Conservation (phyloP, 1,284 basidiomycete genomes). For the Volvariella volvacea region DNA sequence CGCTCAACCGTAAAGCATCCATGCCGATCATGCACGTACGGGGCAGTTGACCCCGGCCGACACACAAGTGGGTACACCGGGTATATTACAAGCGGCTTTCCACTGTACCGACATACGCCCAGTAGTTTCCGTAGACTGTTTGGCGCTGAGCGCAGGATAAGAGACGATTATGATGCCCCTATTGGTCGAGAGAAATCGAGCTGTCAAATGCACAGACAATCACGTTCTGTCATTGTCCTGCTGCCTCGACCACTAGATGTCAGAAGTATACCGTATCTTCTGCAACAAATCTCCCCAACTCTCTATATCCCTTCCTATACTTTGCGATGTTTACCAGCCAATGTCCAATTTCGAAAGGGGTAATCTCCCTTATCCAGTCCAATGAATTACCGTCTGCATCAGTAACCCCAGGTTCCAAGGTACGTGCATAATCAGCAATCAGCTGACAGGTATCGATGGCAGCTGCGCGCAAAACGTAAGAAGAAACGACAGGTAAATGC, state of each 20-base stretch:
- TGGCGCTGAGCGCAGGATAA: too few species aligned
- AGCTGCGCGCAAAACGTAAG: slow-evolving; percentile 74
- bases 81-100: too few species aligned
- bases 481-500: slow-evolving; percentile 49
- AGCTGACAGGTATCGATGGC: slow-evolving; percentile 71
- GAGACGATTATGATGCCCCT: too few species aligned
- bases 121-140: too few species aligned
- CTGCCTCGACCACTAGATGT: slow-evolving; percentile 7
- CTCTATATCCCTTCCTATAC: slow-evolving; percentile 61
- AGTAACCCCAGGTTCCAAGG: slow-evolving; percentile 23
- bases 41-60: too few species aligned
- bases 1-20: too few species aligned
- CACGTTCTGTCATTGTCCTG: too few species aligned
- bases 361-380: slow-evolving; percentile 51
- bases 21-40: too few species aligned
- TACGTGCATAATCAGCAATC: slow-evolving; percentile 50
- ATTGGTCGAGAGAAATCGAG: too few species aligned
- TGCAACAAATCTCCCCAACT: slow-evolving; percentile 56
- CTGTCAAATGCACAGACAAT: too few species aligned
- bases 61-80: too few species aligned
- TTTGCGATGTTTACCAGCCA: slow-evolving; percentile 79
- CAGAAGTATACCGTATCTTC: slow-evolving; percentile 62
- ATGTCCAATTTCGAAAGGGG: slow-evolving; percentile 54
- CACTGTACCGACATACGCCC: too few species aligned
- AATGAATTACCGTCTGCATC: slow-evolving; percentile 18